Conservation (phyloP, 345 rosid genomes). For the Populus simonii region DNA sequence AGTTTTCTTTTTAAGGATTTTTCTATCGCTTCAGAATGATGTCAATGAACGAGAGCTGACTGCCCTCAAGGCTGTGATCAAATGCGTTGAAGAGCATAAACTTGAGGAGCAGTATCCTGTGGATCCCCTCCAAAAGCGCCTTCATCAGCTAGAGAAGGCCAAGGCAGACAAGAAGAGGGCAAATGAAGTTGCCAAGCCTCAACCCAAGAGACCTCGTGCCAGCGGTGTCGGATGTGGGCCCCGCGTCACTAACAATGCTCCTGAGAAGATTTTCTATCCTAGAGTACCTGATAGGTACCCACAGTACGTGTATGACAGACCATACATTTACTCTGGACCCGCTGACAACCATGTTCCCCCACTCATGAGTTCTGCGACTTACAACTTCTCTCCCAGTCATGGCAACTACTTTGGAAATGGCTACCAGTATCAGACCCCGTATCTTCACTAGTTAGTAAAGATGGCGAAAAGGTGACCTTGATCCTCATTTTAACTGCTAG, state of each 20-base stretch:
- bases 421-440: constrained; percentile 84
- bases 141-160: constrained; percentile 84
- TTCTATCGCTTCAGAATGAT: constrained; percentile 53
- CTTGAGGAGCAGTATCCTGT: constrained; percentile 78
- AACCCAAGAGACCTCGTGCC: constrained; percentile 86
- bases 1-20: neutral
- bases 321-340: constrained; percentile 57
- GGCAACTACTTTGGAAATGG: constrained; percentile 91
- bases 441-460: constrained; percentile 63
- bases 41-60: constrained; percentile 79
- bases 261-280: constrained; percentile 57
- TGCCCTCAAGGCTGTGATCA: constrained; percentile 76
- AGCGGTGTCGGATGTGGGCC: constrained; percentile 59
- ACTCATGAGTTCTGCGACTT: constrained; percentile 49
- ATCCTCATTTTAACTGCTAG: constrained; percentile 65
- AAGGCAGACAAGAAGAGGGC: constrained; percentile 89
- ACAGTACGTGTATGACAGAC: constrained; percentile 76
- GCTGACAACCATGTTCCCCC: constrained; percentile 61
- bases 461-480: constrained; percentile 46
- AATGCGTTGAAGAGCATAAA: constrained; percentile 94
- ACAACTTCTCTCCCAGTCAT: constrained; percentile 68
- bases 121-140: constrained; percentile 64
- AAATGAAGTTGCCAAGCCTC: constrained; percentile 83
- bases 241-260: constrained; percentile 43
- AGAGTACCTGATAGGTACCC: constrained; percentile 73